Percentiles rank a stretch among this genome's conserved stretches.
Evolutionary conservation across 176 grass and related monocot species (phyloP).

Genomic region (Bolboschoenus planiculmis): DNA sequence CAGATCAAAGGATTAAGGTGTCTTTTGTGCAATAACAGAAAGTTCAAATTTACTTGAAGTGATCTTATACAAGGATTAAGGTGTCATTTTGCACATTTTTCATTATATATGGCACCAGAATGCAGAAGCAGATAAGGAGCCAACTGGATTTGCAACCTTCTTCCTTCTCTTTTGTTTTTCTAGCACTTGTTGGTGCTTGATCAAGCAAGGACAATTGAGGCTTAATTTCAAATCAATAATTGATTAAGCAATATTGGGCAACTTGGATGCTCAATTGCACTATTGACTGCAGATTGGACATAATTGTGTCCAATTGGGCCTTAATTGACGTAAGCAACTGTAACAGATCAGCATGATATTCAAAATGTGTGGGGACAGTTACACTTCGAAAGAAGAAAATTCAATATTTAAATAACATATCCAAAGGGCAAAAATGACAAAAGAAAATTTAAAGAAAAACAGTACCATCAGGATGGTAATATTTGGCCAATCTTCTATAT

Average conservation of each 20-base stretch:
- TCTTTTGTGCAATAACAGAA: not conserved
- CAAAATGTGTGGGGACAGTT: not conserved
- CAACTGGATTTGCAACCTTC: not conserved
- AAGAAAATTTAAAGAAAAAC: not conserved
- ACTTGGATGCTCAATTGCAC: not conserved
- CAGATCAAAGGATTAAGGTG: not conserved
- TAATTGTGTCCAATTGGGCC: not conserved
- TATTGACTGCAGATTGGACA: not conserved
- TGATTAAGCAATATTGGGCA: not conserved
- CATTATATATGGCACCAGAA: not conserved
- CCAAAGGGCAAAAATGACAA: not conserved
- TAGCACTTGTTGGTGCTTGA: not conserved
- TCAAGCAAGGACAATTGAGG: not conserved
- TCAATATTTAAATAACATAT: not conserved
- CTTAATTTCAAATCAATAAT: not conserved
- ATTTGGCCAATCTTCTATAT: conserved; percentile 87
- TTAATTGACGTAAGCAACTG: not conserved
- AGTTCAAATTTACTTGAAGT: not conserved
- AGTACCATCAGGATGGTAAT: conserved; percentile 87
- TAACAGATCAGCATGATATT: not conserved
- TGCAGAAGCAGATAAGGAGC: not conserved
- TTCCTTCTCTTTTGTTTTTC: not conserved
- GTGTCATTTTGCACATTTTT: not conserved
- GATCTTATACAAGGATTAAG: not conserved
- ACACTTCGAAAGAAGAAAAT: not conserved